Conservation (phyloP, 495 filamentous ascomycete genomes). For the Neurospora pannonica region DNA sequence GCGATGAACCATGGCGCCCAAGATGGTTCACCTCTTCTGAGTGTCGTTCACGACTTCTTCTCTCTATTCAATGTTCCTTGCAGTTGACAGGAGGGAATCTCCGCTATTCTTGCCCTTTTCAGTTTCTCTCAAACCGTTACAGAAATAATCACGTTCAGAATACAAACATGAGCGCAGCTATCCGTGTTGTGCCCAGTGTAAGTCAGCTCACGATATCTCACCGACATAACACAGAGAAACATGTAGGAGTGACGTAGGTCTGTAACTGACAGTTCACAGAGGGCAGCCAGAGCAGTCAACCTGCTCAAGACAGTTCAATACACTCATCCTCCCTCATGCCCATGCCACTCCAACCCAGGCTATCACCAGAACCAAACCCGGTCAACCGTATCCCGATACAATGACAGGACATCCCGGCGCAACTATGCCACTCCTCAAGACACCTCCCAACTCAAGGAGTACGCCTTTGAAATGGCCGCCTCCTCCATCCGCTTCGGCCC, state of each 20-base stretch:
- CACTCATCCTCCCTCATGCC: slow-evolving; percentile 80
- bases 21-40: background rate
- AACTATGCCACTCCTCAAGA: slow-evolving; percentile 64
- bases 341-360: slow-evolving; percentile 80
- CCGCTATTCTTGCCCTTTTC: background rate
- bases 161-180: slow-evolving; percentile 36
- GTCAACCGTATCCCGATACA: slow-evolving; percentile 26
- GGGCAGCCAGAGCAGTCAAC: slow-evolving; percentile 66
- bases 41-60: background rate
- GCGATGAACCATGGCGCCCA: background rate
- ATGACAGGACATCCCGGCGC: slow-evolving; percentile 23
- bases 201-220: slow-evolving; percentile 8
- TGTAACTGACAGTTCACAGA: slow-evolving; percentile 28
- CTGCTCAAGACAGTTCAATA: slow-evolving; percentile 85
- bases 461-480: slow-evolving; percentile 97
- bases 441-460: slow-evolving; percentile 70
- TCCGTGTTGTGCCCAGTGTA: slow-evolving; percentile 50
- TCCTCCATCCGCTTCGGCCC: slow-evolving; percentile 89
- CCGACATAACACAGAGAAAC: background rate
- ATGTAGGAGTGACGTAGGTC: background rate
- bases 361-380: slow-evolving; percentile 50
- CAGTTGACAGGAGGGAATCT: background rate
- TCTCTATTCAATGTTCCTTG: background rate
- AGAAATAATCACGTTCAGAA: background rate
- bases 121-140: background rate